These are phyloP conservation scores for Tolypocladium pustulatum DNA, from an alignment of 2,329 filamentous ascomycete genomes.

Conservation along the genomic window DNA sequence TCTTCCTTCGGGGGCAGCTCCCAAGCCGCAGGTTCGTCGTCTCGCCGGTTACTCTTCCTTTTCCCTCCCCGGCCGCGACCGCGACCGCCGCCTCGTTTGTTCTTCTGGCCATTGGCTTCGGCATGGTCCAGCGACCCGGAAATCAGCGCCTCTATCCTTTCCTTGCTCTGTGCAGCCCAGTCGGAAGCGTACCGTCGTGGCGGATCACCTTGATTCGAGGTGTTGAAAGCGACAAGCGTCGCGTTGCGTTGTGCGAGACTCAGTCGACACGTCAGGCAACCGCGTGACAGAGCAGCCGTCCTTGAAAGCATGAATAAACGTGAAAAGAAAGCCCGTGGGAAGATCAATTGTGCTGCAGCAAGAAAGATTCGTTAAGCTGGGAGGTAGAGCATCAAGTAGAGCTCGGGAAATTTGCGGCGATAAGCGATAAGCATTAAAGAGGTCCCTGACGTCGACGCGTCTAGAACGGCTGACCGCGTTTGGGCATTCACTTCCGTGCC, in stretches of 20 bases:
- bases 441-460: constrained; percentile 1
- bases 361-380: neutral
- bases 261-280: constrained; percentile 23
- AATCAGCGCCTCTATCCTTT: constrained; percentile 15
- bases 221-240: constrained; percentile 3
- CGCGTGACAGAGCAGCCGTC: constrained; percentile 18
- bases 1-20: constrained; percentile 1
- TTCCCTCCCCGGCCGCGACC: neutral
- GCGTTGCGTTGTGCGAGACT: constrained; percentile 14
- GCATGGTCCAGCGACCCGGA: constrained; percentile 3
- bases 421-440: constrained; percentile 14
- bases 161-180: constrained; percentile 8
- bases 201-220: constrained; percentile 2
- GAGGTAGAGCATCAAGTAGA: neutral
- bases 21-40: constrained; percentile 4
- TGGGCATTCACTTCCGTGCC: neutral
- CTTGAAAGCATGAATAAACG: constrained; percentile 23
- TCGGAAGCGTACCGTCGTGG: constrained; percentile 15
- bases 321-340: constrained; percentile 3
- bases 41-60: neutral
- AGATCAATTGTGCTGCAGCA: neutral
- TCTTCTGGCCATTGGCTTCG: too few relatives aligned
- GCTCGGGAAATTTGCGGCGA: constrained; percentile 14
- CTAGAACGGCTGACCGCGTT: neutral
- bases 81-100: neutral